phyloP scores from a whole-genome alignment of 495 filamentous ascomycete genomes.

The Xylaria grammica region DNA sequence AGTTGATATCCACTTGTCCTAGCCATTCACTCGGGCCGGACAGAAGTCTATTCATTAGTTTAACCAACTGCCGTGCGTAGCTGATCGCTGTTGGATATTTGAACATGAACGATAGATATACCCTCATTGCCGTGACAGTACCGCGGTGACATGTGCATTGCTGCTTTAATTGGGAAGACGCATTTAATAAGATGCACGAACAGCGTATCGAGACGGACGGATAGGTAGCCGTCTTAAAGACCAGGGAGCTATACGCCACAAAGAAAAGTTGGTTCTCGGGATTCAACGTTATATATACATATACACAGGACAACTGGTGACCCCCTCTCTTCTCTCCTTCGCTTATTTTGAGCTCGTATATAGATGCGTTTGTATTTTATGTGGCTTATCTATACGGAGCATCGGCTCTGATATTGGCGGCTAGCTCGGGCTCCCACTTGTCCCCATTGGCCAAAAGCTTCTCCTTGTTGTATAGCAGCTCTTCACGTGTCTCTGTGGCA shows the following conservation, averaged over 20 bases:
- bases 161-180: too few relatives aligned
- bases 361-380: not conserved
- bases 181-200: not conserved
- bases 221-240: slow-evolving; percentile 14
- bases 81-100: too few relatives aligned
- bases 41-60: not conserved
- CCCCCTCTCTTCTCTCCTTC: not conserved
- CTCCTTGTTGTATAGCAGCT: slow-evolving; percentile 97
- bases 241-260: slow-evolving; percentile 18
- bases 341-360: not conserved
- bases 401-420: slow-evolving; percentile 86
- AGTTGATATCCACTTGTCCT: too few relatives aligned
- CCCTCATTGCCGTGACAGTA: too few relatives aligned
- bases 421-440: slow-evolving; percentile 98
- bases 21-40: too few relatives aligned
- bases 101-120: too few relatives aligned
- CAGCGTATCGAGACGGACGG: too few relatives aligned
- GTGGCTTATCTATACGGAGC: slow-evolving; percentile 77
- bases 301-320: slow-evolving; percentile 11
- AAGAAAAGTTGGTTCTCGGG: slow-evolving; percentile 26
- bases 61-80: too few relatives aligned
- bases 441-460: slow-evolving; percentile 88
- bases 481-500: slow-evolving; percentile 95
- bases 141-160: too few relatives aligned
- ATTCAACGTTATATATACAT: slow-evolving; percentile 43